phyloP scores from a whole-genome alignment of 257 asterid genomes.

The Osmanthus fragrans region DNA sequence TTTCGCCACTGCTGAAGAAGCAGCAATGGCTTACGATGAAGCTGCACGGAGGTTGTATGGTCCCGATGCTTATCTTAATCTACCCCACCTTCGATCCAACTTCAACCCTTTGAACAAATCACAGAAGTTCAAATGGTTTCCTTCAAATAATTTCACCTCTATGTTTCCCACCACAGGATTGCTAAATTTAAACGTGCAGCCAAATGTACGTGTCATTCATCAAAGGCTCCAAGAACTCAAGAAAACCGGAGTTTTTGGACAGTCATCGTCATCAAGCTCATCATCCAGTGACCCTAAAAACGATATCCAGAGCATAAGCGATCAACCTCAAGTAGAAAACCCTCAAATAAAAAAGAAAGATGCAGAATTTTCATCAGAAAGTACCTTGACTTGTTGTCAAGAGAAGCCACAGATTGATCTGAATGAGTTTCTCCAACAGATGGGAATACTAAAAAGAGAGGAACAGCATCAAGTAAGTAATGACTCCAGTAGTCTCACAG shows the following conservation, averaged over 20 bases:
- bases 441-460: slow-evolving; percentile 69
- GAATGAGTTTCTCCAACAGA: slow-evolving; percentile 83
- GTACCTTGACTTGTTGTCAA: slow-evolving; percentile 30
- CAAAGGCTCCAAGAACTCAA: slow-evolving; percentile 88
- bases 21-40: slow-evolving; percentile 97
- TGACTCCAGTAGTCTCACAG: slow-evolving; percentile 33
- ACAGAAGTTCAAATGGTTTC: slow-evolving; percentile 90
- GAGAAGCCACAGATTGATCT: slow-evolving; percentile 93
- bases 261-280: slow-evolving; percentile 50
- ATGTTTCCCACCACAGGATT: slow-evolving; percentile 61
- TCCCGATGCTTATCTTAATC: slow-evolving; percentile 87
- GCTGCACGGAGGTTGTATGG: slow-evolving; percentile 93
- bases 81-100: slow-evolving; percentile 77
- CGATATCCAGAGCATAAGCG: slow-evolving; percentile 23
- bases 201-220: slow-evolving; percentile 85
- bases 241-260: slow-evolving; percentile 52
- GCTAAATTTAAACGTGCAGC: slow-evolving; percentile 82
- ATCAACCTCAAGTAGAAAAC: slow-evolving; percentile 29
- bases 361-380: slow-evolving; percentile 30
- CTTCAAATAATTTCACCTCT: slow-evolving; percentile 48
- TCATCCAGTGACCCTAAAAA: slow-evolving; percentile 45
- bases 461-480: slow-evolving; percentile 37
- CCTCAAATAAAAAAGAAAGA: slow-evolving; percentile 36
- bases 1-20: slow-evolving; percentile 90
- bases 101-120: slow-evolving; percentile 85